Percentiles rank a stretch among this genome's conserved stretches.
These are phyloP conservation scores for Actinomortierella ambigua DNA, from an alignment of 371 early-diverging fungal species.

Conservation along the genomic window DNA sequence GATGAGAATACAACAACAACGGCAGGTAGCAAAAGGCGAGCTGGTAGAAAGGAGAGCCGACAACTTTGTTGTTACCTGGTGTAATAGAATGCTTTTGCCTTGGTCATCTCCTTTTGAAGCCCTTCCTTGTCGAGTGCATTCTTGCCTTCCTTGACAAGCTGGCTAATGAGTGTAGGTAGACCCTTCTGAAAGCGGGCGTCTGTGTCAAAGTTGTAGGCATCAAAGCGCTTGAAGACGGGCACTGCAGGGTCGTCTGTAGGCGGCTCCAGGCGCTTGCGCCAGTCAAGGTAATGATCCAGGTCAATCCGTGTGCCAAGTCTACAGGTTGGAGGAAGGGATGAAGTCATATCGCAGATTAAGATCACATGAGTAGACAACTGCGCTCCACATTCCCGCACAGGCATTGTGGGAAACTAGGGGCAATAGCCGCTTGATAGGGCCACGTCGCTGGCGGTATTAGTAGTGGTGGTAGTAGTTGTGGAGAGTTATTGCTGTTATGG, in stretches of 20 bases:
- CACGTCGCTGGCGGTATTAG: too few species aligned
- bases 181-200: conserved; percentile 52
- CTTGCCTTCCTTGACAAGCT: conserved; percentile 49
- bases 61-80: conserved; percentile 54
- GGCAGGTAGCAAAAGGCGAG: too few species aligned
- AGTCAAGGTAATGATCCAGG: conserved; percentile 51
- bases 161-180: conserved; percentile 51
- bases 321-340: background rate
- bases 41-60: too few species aligned
- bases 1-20: too few species aligned
- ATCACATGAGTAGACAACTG: too few species aligned
- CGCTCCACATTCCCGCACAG: too few species aligned
- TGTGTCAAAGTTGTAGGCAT: conserved; percentile 56
- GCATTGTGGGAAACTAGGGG: too few species aligned
- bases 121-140: conserved; percentile 51
- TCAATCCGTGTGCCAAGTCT: conserved; percentile 53
- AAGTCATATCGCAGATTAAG: too few species aligned
- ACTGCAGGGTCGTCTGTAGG: conserved; percentile 41
- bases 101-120: conserved; percentile 54
- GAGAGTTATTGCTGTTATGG: background rate
- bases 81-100: conserved; percentile 60
- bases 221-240: conserved; percentile 48
- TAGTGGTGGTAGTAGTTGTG: conserved; percentile 18
- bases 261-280: conserved; percentile 44
- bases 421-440: too few species aligned